These are phyloP conservation scores for Larix kaempferi DNA, from an alignment of 75 land plant species.

Conservation along the genomic window DNA sequence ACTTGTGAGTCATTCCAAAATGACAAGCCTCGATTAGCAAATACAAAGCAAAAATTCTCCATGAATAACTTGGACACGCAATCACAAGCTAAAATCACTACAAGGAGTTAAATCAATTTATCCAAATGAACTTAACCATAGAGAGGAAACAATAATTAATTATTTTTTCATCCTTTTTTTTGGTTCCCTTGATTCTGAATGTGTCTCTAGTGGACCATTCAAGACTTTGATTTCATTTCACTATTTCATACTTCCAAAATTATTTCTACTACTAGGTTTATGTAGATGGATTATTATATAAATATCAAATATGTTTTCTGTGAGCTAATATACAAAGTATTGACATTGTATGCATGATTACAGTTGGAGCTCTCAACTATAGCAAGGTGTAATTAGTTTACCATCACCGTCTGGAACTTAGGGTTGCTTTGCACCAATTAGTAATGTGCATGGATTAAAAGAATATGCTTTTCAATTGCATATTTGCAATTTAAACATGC, in stretches of 20 bases:
- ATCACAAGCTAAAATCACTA: neutral
- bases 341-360: conserved; percentile 8
- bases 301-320: too few species aligned
- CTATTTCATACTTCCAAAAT: neutral
- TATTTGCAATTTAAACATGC: too few species aligned
- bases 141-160: neutral
- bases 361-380: conserved; percentile 29
- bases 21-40: neutral
- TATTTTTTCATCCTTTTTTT: neutral
- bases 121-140: neutral
- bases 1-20: neutral
- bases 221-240: neutral
- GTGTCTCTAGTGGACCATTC: neutral
- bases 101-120: neutral
- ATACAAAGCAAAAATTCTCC: neutral
- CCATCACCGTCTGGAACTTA: neutral
- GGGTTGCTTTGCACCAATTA: neutral
- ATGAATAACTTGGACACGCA: too few species aligned
- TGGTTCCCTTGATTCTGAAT: neutral
- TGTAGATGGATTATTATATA: too few species aligned
- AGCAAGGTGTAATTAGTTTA: neutral
- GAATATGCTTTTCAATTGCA: too few species aligned
- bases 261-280: too few species aligned
- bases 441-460: neutral
- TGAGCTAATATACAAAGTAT: neutral